Percentiles rank a stretch among this genome's conserved stretches.
These are phyloP conservation scores for Cercospora sp. DNA, from an alignment of 2,329 filamentous ascomycete species.

Conservation along the genomic window DNA sequence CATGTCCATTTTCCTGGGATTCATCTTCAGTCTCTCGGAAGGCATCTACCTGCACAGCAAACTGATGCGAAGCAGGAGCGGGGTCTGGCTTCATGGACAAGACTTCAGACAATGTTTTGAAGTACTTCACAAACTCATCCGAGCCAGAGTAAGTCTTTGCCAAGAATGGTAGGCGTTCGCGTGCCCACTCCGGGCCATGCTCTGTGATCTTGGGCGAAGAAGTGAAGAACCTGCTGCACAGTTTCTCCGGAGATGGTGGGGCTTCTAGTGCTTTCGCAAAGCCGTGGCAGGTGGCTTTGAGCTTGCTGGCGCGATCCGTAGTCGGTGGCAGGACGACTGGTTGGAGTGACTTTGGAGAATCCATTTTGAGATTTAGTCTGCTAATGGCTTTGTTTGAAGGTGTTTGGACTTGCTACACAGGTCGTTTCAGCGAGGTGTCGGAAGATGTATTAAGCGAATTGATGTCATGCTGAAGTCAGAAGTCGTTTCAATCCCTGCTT, in stretches of 20 bases:
- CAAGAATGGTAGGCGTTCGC: not conserved
- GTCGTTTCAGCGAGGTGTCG: not conserved
- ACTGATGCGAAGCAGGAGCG: not conserved
- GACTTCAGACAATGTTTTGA: not conserved
- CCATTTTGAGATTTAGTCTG: not conserved
- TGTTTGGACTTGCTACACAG: not conserved
- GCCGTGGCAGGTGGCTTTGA: not conserved
- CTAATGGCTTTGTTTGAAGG: not conserved
- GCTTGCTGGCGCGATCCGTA: not conserved
- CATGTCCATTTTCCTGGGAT: not conserved
- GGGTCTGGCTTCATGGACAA: not conserved
- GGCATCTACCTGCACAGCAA: conserved; percentile 4
- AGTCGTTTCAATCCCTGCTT: conserved; percentile 1
- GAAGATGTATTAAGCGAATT: not conserved
- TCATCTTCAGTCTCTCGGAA: not conserved
- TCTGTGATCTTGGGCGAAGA: not conserved
- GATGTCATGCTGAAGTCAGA: conserved; percentile 15
- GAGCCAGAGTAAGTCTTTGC: not conserved
- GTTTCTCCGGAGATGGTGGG: conserved; percentile 1
- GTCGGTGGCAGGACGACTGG: conserved; percentile 3
- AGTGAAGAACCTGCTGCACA: not conserved
- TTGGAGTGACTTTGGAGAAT: conserved; percentile 1
- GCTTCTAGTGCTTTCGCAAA: conserved; percentile 6
- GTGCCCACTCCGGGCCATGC: conserved; percentile 1
- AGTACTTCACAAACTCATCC: not conserved